phyloP scores from a whole-genome alignment of 192 early-diverging fungal genomes.

The Obelidium mucronatum region DNA sequence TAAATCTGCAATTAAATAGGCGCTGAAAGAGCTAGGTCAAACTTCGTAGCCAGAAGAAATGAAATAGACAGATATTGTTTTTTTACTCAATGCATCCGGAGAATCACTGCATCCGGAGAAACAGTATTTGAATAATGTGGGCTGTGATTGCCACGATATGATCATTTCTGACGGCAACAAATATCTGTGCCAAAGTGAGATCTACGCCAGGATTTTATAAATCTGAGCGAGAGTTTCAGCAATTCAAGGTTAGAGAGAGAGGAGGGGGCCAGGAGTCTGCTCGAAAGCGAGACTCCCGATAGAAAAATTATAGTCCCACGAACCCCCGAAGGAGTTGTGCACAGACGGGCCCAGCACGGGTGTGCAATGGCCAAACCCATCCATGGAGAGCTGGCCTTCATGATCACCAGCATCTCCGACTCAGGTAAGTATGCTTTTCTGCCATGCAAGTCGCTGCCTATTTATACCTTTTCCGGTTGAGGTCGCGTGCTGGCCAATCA shows the following conservation, averaged over 20 bases:
- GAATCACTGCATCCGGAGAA: not conserved
- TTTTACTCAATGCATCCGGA: not conserved
- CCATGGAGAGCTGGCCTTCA: constrained; percentile 23
- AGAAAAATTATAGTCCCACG: constrained; percentile 34
- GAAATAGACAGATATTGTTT: too few species aligned
- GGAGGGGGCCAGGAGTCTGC: constrained; percentile 29
- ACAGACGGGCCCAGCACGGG: constrained; percentile 24
- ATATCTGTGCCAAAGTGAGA: not conserved
- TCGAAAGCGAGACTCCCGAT: constrained; percentile 35
- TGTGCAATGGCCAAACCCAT: constrained; percentile 33
- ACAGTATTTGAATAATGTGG: not conserved
- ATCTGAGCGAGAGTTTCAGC: too few species aligned
- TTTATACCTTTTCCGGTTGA: too few species aligned
- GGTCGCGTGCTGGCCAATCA: too few species aligned
- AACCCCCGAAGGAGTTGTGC: constrained; percentile 26
- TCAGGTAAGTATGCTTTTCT: constrained; percentile 33
- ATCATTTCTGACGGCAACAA: not conserved
- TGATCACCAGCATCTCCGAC: constrained; percentile 31
- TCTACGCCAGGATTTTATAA: too few species aligned
- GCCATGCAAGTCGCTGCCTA: too few species aligned
- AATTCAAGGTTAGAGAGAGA: constrained; percentile 15
- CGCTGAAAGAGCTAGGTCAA: too few species aligned
- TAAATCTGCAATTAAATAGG: too few species aligned
- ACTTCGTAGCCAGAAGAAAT: too few species aligned
- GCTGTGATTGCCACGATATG: not conserved